A percentile compares a stretch with the other conserved stretches of the same genome.
Conservation (phyloP, 2,329 filamentous ascomycete species). For the Colletotrichum brevisporum region DNA sequence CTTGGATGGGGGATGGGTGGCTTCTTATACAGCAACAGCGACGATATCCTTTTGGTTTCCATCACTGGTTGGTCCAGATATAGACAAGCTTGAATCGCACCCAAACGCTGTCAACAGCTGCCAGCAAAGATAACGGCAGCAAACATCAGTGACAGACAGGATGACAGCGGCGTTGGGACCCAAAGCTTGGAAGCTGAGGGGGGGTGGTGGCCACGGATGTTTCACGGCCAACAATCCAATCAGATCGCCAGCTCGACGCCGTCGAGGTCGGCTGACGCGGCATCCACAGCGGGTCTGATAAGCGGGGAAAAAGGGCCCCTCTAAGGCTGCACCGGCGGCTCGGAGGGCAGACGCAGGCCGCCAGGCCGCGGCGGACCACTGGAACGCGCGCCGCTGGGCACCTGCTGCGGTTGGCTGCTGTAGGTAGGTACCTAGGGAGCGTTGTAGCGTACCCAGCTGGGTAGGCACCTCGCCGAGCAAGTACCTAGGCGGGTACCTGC, state of each 20-base stretch:
- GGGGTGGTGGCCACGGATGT: neutral
- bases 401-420: neutral
- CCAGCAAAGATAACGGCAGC: neutral
- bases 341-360: neutral
- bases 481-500: neutral
- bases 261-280: constrained; percentile 32
- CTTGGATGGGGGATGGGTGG: too few relatives aligned
- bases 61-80: too few relatives aligned
- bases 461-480: too few relatives aligned
- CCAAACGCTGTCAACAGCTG: constrained; percentile 2
- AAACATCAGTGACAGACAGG: constrained; percentile 20
- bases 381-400: constrained; percentile 14
- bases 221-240: constrained; percentile 5
- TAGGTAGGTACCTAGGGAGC: too few relatives aligned
- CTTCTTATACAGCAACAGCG: too few relatives aligned
- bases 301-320: neutral
- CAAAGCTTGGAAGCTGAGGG: constrained; percentile 9
- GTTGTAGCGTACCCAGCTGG: too few relatives aligned
- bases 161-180: constrained; percentile 28
- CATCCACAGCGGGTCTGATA: constrained; percentile 10
- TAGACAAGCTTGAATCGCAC: constrained; percentile 13
- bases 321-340: neutral
- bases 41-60: too few relatives aligned
- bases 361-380: neutral
- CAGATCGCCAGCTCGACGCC: neutral